A percentile compares a stretch with the other conserved stretches of the same genome.
phyloP scores from a whole-genome alignment of 345 rosid genomes.

The Moringa oleifera region DNA sequence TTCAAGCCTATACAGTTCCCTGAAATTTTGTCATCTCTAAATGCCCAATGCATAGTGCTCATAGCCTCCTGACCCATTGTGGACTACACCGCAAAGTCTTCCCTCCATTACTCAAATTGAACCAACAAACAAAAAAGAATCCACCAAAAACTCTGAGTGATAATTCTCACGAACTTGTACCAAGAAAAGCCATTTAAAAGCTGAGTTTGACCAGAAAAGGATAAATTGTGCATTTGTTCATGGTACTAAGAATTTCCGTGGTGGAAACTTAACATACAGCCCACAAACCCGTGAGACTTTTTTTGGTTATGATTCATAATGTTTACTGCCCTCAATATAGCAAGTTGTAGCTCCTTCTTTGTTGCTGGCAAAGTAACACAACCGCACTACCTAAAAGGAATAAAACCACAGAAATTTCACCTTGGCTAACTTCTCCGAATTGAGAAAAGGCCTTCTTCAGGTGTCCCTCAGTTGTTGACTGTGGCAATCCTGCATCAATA shows the following conservation, averaged over 20 bases:
- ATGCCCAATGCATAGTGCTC: background rate
- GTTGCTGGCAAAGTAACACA: slow-evolving; percentile 3
- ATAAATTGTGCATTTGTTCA: no score
- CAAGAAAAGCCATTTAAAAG: background rate
- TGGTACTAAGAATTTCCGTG: background rate
- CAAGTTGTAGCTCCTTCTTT: background rate
- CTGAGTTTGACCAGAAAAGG: background rate
- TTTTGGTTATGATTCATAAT: background rate
- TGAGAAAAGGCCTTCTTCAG: slow-evolving; percentile 41
- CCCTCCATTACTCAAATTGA: no score
- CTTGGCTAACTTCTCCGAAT: slow-evolving; percentile 45
- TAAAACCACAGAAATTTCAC: slow-evolving; percentile 17
- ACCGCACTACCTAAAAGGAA: background rate
- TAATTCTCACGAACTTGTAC: background rate
- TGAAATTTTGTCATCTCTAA: background rate
- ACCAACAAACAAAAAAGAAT: no score
- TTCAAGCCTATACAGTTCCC: background rate
- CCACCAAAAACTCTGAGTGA: no score
- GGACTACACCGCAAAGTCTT: no score
- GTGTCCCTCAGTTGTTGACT: slow-evolving; percentile 45
- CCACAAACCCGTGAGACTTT: background rate
- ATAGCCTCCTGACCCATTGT: no score
- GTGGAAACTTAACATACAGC: background rate
- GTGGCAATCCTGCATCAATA: slow-evolving; percentile 40
- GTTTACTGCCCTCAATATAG: background rate